phyloP scores from a whole-genome alignment of 208 protist genomes.

The Crithidia bombi region DNA sequence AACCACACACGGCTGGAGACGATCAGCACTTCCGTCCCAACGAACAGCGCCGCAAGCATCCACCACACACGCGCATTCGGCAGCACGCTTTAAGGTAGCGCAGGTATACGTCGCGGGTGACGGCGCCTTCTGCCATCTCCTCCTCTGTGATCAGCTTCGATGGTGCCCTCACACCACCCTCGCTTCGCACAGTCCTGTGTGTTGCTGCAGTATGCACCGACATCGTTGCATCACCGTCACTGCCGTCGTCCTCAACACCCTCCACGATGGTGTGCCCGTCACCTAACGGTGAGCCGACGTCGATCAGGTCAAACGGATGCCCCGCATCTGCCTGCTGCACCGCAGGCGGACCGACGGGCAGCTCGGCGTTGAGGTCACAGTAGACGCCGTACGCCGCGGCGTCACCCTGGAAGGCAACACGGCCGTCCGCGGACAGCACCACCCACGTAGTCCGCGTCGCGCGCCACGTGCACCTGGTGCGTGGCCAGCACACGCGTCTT shows the following conservation, averaged over 20 bases:
- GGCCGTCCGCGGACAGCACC: conserved; percentile 68
- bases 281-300: neutral
- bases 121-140: conserved; percentile 52
- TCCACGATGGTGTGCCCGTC: neutral
- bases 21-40: conserved; percentile 45
- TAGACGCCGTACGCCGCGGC: conserved; percentile 45
- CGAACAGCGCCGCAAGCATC: conserved; percentile 59
- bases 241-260: neutral
- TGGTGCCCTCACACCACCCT: neutral
- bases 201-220: no score
- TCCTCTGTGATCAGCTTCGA: conserved; percentile 30
- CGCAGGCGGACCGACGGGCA: neutral
- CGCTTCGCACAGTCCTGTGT: neutral
- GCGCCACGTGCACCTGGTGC: conserved; percentile 90
- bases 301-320: neutral
- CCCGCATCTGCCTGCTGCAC: neutral
- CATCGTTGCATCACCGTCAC: conserved; percentile 3
- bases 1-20: conserved; percentile 53
- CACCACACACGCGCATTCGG: no score
- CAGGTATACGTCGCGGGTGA: conserved; percentile 52
- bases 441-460: conserved; percentile 73
- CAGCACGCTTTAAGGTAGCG: no score
- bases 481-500: conserved; percentile 94
- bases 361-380: conserved; percentile 32
- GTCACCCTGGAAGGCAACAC: conserved; percentile 47